Evolutionary conservation across 1,284 basidiomycete species (phyloP), one percentile per base, ranked within the genome.

Genomic region (Pascua sp.): DNA sequence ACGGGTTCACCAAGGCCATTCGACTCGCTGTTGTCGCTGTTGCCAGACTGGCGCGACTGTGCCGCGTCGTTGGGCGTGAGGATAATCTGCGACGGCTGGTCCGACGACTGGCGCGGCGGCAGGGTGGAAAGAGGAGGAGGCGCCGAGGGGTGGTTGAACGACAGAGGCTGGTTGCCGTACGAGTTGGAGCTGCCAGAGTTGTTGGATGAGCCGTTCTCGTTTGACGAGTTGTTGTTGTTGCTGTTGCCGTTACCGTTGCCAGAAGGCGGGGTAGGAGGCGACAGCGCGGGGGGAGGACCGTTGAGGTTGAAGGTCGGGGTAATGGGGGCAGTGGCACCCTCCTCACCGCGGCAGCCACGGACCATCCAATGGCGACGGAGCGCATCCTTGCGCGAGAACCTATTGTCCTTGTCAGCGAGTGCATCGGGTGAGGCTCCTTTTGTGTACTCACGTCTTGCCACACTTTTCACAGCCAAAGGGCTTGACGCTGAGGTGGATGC

Each of bases 371-470:
- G 78, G 42, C 78, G 61, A 51, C 76, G 70, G n/a, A 79, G 66
- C 3, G 78, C 78, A 45, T 79, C 78, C 61, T 79, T 78, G 37
- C 78, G 70, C 16, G 77, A 78, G 61, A 79, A 79, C n/a, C 72
- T 73, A 39, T 12, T 36, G 40, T 51, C 40, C 48, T 47, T 32
- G 40, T 40, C n/a, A 46, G n/a, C 11, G 8, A 13, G 15, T 36
- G 10, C 38, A 24, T 39, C 15, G 3, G 24, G 7, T 4, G 7
- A 32, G 51, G 45, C 37, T 24, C 9, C 1, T 2, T 36, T 37
- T 45, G 37, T 8, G 8, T n/a, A 68, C 70, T 65, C 57, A 72
- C 60, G 75, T 73, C 66, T 79, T 79, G 51, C 75, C 72, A 53
- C 77, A 78, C 62, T 75, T 75, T 51, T 73, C 73, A 53, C 78